Evolutionary conservation across 139 green algal genomes (phyloP), one percentile per base, ranked within the genome.

Genomic region (Asterochloris sp.): DNA sequence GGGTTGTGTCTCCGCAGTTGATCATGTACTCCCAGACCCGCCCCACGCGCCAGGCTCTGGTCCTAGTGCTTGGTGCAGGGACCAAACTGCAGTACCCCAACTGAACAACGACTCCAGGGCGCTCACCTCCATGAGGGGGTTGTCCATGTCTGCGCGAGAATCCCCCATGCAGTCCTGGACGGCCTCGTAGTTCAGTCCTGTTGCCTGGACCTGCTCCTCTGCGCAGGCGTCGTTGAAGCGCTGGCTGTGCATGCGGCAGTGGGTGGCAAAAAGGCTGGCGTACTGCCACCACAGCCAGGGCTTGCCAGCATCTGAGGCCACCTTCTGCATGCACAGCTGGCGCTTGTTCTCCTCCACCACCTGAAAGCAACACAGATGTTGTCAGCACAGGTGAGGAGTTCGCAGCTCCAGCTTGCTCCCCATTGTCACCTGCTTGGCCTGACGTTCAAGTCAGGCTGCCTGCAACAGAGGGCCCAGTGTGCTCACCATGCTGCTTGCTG

Each of bases 231-330:
- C 68, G 76, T 80, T 21, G 24, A 80, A 80, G 24, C 24, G 29
- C 13, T 54, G 47, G 54, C n/a, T 21, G 24, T 64, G 13, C 76
- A 80, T 80, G 24, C 76, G 67, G 76, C 92, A 96, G 67, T 76
- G 38, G 27, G 28, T 24, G 62, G 82, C 64, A 62, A 91, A 94
- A 27, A 85, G 81, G n/a, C 78, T 76, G 11, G 89, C 88, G 77
- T 91, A 96, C 27, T 87, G 83, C 92, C 91, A 95, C 93, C 92
- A 96, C 74, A 85, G 54, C 90, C 91, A 94, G 19, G 88, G 83
- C 82, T 84, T 82, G 23, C 71, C 62, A 11, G 76, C 87, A 13
- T 86, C n/a, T 24, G 90, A 87, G 27, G 85, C 83, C 12, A 76
- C 24, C 21, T 93, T 26, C 83, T 86, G 91, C 17, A 91, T 86